Percentiles rank a stretch among this genome's conserved stretches.
Evolutionary conservation across 805 yeast genomes (phyloP).

Genomic region (Kregervanrija fluxuum): DNA sequence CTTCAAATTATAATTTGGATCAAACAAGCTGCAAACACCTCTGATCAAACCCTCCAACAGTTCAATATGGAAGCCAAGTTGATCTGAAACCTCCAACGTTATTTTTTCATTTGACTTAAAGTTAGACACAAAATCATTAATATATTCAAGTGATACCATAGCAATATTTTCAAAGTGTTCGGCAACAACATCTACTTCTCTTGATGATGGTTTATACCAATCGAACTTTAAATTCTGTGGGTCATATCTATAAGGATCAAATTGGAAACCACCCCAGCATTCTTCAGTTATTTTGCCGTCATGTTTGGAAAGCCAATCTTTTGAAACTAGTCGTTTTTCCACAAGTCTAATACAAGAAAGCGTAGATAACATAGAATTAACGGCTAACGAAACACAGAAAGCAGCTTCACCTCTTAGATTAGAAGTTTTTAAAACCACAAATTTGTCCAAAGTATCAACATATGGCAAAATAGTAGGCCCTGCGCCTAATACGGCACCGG

Average conservation of each 20-base stretch:
- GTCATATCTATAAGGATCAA: conserved; percentile 43
- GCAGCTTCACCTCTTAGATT: conserved; percentile 50
- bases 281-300: conserved; percentile 35
- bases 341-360: conserved; percentile 52
- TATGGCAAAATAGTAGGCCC: conserved; percentile 40
- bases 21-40: conserved; percentile 67
- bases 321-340: conserved; percentile 49
- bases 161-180: conserved; percentile 47
- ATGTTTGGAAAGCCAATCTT: conserved; percentile 31
- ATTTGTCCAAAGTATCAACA: conserved; percentile 37
- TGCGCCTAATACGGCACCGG: conserved; percentile 66
- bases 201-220: conserved; percentile 68
- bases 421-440: conserved; percentile 41
- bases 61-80: conserved; percentile 16
- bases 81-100: conserved; percentile 20
- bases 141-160: conserved; percentile 33
- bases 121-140: conserved; percentile 45
- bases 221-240: conserved; percentile 44
- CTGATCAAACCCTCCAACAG: conserved; percentile 35
- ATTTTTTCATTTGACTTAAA: conserved; percentile 38
- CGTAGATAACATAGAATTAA: conserved; percentile 52
- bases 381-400: conserved; percentile 53
- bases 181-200: conserved; percentile 55
- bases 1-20: conserved; percentile 44
- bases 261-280: conserved; percentile 74